These are phyloP conservation scores for Lipomyces lipofer DNA, from an alignment of 805 yeast genomes.

Conservation along the genomic window DNA sequence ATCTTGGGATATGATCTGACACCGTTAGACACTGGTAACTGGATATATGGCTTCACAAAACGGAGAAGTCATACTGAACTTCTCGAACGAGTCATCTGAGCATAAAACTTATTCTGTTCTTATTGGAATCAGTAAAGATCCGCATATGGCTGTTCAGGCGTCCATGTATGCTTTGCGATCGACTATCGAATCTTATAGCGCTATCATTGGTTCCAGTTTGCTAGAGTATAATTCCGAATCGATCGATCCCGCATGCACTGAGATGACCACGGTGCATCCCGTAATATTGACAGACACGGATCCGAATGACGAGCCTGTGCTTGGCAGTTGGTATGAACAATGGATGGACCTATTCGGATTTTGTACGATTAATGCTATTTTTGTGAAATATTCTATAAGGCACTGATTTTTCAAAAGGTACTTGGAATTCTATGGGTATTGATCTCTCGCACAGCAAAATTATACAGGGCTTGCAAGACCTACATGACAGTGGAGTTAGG, in stretches of 20 bases:
- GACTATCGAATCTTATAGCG: constrained; percentile 2
- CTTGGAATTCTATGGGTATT: constrained; percentile 39
- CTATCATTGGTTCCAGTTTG: background rate
- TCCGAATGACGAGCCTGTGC: constrained; percentile 9
- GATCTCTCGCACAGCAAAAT: constrained; percentile 32
- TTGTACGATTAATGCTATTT: constrained; percentile 25
- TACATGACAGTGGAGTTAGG: constrained; percentile 32
- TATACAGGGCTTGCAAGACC: constrained; percentile 31
- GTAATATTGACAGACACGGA: background rate
- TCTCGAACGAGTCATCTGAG: constrained; percentile 24
- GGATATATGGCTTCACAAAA: constrained; percentile 19
- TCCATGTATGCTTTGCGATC: constrained; percentile 22
- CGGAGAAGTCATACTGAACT: constrained; percentile 18
- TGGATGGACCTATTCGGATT: constrained; percentile 38
- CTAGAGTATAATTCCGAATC: background rate
- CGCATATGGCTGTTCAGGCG: constrained; percentile 24
- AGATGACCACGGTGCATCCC: constrained; percentile 1
- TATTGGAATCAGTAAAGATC: constrained; percentile 29
- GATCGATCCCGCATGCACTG: background rate
- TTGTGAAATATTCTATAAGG: background rate
- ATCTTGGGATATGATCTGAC: no score
- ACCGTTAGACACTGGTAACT: background rate
- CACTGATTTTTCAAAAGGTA: constrained; percentile 18
- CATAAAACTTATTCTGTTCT: constrained; percentile 22
- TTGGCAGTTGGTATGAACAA: constrained; percentile 28